phyloP scores from a whole-genome alignment of 2,329 filamentous ascomycete genomes.

The Onygena corvina region DNA sequence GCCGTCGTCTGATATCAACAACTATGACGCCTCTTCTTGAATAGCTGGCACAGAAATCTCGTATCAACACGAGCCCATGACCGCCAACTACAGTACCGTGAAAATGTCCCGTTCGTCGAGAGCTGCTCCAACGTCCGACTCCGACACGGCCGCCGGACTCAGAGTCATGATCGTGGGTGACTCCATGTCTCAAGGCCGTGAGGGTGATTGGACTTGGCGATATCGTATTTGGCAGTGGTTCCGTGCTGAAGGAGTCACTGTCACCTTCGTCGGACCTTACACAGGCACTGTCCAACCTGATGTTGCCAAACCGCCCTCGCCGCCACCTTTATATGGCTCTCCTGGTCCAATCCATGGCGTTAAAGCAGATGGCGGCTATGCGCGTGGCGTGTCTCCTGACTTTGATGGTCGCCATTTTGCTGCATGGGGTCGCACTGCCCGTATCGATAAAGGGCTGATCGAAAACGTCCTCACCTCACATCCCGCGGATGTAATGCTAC shows the following conservation, averaged over 20 bases:
- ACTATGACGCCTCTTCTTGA: too few relatives aligned
- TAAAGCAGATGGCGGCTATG: neutral
- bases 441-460: neutral
- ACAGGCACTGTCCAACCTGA: constrained; percentile 3
- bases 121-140: neutral
- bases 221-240: constrained; percentile 6
- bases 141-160: neutral
- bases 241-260: neutral
- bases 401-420: constrained; percentile 3
- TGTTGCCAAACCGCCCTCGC: neutral
- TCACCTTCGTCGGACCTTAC: neutral
- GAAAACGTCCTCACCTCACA: neutral
- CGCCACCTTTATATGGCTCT: neutral
- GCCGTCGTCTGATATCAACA: too few relatives aligned
- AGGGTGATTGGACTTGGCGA: constrained; percentile 5
- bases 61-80: neutral
- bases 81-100: neutral
- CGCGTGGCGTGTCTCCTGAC: neutral
- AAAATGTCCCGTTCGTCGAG: neutral
- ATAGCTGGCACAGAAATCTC: neutral
- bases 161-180: neutral
- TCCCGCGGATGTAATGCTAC: neutral
- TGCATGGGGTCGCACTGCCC: neutral
- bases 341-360: neutral
- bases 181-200: constrained; percentile 1